Conservation (phyloP, 306 rosid genomes). For the Rosa rugosa region DNA sequence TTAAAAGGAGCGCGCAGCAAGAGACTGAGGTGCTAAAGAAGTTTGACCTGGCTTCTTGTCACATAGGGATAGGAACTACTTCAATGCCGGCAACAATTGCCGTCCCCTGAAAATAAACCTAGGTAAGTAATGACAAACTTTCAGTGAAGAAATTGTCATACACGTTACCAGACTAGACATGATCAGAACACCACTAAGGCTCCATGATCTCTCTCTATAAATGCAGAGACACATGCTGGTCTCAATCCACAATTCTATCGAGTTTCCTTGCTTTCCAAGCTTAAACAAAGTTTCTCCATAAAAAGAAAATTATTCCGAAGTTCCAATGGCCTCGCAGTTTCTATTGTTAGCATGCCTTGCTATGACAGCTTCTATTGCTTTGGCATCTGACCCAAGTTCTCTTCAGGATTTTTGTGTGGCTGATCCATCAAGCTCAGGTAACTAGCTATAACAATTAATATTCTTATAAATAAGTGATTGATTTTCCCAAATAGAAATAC, state of each 20-base stretch:
- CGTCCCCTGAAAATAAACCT: neutral
- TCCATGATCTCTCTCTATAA: neutral
- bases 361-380: conserved; percentile 7
- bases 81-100: neutral
- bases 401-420: conserved; percentile 41
- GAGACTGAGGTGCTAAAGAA: neutral
- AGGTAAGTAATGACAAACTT: conserved; percentile 2
- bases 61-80: neutral
- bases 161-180: neutral
- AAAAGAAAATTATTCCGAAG: neutral
- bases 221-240: neutral
- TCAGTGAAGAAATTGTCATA: conserved; percentile 1
- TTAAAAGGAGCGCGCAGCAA: neutral
- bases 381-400: conserved; percentile 22
- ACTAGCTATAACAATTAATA: neutral
- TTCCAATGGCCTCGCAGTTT: conserved; percentile 13
- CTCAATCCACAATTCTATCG: neutral
- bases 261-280: neutral
- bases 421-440: conserved; percentile 23
- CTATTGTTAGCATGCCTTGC: conserved; percentile 1
- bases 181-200: neutral
- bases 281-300: neutral
- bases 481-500: neutral
- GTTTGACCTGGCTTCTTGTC: neutral
- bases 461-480: neutral